phyloP scores from a whole-genome alignment of 495 filamentous ascomycete species.

The Trichoderma erinaceum region DNA sequence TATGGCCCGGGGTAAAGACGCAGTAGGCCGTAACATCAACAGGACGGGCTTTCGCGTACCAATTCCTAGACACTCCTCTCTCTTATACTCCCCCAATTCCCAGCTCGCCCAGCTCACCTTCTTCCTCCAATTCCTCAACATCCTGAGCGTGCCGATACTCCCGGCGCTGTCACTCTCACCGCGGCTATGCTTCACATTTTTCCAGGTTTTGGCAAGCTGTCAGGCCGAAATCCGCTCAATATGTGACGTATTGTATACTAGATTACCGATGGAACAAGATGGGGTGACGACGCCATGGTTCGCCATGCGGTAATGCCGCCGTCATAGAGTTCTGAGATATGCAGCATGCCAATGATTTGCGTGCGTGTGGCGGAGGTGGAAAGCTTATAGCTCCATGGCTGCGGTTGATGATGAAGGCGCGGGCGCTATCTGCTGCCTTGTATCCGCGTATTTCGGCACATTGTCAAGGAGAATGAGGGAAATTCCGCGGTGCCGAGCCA shows the following conservation, averaged over 20 bases:
- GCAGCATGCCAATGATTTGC: slow-evolving; percentile 21
- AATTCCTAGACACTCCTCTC: neutral
- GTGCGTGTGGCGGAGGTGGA: slow-evolving; percentile 15
- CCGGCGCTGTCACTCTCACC: neutral
- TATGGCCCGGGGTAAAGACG: neutral
- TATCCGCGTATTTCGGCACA: neutral
- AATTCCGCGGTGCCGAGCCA: neutral
- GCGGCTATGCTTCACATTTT: neutral
- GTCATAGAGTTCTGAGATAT: slow-evolving; percentile 21
- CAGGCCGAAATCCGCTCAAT: neutral
- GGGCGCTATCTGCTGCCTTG: neutral
- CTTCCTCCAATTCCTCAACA: neutral
- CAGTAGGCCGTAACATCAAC: neutral
- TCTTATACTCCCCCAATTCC: neutral
- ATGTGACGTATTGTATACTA: neutral
- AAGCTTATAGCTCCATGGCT: neutral
- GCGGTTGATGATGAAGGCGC: neutral
- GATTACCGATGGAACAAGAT: neutral
- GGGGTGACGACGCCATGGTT: slow-evolving; percentile 2
- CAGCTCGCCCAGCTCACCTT: neutral
- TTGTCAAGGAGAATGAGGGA: neutral
- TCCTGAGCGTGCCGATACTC: neutral
- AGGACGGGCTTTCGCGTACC: neutral
- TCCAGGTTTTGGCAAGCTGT: neutral
- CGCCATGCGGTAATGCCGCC: slow-evolving; percentile 13